Percentiles rank a stretch among this genome's conserved stretches.
Conservation (phyloP, 164 flowering plant species). For the Stephania yunnanensis region DNA sequence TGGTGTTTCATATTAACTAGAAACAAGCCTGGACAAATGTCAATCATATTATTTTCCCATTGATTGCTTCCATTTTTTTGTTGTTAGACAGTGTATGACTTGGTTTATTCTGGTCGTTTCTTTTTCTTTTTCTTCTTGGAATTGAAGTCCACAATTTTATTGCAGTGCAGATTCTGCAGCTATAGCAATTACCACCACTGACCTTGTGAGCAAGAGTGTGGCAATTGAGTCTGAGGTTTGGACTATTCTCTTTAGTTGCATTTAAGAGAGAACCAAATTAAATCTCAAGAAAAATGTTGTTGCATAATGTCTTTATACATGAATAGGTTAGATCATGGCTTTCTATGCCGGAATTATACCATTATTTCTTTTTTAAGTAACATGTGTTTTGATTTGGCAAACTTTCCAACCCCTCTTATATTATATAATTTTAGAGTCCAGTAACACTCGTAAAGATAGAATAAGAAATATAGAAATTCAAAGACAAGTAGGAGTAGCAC, state of each 20-base stretch:
- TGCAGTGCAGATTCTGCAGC: constrained; percentile 93
- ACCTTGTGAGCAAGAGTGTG: constrained; percentile 96
- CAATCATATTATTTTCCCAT: neutral
- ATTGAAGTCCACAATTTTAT: constrained; percentile 6
- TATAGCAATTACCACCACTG: constrained; percentile 94
- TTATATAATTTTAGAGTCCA: too few species aligned
- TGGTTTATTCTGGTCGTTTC: neutral
- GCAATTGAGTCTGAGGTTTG: constrained; percentile 74
- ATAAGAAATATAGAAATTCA: too few species aligned
- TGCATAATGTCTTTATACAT: neutral
- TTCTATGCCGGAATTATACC: neutral
- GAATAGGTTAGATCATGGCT: neutral
- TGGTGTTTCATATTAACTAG: constrained; percentile 2
- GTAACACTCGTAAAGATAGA: too few species aligned
- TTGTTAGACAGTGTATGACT: neutral
- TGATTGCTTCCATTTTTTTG: neutral
- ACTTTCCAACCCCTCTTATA: neutral
- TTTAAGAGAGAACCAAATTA: neutral
- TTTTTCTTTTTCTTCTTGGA: neutral
- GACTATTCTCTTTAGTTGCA: neutral
- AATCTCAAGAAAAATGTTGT: neutral
- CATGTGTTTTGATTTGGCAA: neutral
- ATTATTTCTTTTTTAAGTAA: neutral
- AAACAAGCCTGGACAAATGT: neutral
- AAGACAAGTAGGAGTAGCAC: too few species aligned